Evolutionary conservation across 768 basidiomycete species (phyloP), one percentile per base, ranked within the genome.

Genomic region (Mycena sanguinolenta): DNA sequence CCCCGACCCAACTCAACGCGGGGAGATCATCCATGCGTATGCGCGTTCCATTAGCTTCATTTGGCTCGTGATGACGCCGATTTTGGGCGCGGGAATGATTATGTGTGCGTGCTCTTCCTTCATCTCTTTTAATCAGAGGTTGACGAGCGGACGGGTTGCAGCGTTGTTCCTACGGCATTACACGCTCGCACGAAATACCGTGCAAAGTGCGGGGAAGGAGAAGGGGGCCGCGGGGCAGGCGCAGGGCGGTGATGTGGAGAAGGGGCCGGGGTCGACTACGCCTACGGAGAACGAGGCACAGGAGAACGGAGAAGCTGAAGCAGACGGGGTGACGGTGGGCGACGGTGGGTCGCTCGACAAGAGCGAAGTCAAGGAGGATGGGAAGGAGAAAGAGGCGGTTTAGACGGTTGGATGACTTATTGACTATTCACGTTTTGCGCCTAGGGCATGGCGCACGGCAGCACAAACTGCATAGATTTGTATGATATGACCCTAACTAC

Each of bases 61-160:
- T 27, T 94, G 92, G 91, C 70, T 92, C 25, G 89, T 90, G 12
- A 84, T 84, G 77, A 90, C 90, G 13, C 90, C 89, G 0, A 80
- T 93, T 30, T 60, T 87, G 9, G 89, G 87, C 16, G 81, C 83
- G 49, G 83, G 80, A 1, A 65, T 85, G 65, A 58, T 86, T 39
- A 69, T 84, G 70, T 77, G 82, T 82, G 57, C 42, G 66, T 39
- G 14, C 36, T 14, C 36, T 7, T 38, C 36, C 73, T 17, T 57
- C 7, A 50, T 36, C 14, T 63, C 72, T 70, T n/a, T 44, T 49
- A 57, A 62, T 23, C 34, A 19, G 32, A 21, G n/a, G 44, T n/a
- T n/a, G 32, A 55, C 50, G 23, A 34, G 6, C 25, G 39, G 39
- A 39, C 39, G 39, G 16, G 16, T 14, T 55, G 54, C 74, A 91